Evolutionary conservation across 2,329 filamentous ascomycete species (phyloP), one percentile per base, ranked within the genome.

Genomic region (Westerdykella aurantiaca): DNA sequence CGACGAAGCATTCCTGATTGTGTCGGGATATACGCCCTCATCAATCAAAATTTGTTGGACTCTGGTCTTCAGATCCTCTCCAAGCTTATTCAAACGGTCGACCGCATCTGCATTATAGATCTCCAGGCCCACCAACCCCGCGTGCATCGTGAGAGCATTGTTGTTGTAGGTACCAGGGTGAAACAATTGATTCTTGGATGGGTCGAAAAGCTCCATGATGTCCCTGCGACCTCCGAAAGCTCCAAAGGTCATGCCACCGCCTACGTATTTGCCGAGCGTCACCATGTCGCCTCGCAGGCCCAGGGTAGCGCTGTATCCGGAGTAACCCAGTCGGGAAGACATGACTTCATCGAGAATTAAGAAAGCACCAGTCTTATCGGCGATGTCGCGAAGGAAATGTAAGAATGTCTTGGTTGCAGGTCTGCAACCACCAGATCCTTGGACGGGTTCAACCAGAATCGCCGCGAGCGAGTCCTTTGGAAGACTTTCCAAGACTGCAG

Each of bases 141-240:
- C n/a, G n/a, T n/a, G n/a, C n/a, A n/a, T n/a, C n/a, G n/a, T n/a
- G n/a, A n/a, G n/a, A n/a, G n/a, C 34, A 31, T 86, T 85, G 57
- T 86, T 86, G 60, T 85, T 84, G 61, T 83, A 85, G 0, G 82
- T 85, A 1, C 81, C 81, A 0, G 80, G 77, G 52, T 85, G 81
- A 0, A 69, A 58, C 10, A 81, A 64, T 0, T 63, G 59, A 1
- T 58, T 10, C 72, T 58, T 9, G 78, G 77, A 51, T n/a, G n/a
- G n/a, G n/a, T n/a, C n/a, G n/a, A n/a, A 83, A 6, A 76, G 57
- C 0, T 63, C 61, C 79, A 86, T 83, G 47, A 85, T 72, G 5
- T 79, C 73, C 33, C 58, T 57, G 18, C 72, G 69, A 0, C 83
- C 83, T 0, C 83, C 82, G 55, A 87, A 85, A 0, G 78, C 81